Evolutionary conservation across 2,329 filamentous ascomycete genomes (phyloP), one percentile per base, ranked within the genome.

Genomic region (Cladophialophora yegresii): DNA sequence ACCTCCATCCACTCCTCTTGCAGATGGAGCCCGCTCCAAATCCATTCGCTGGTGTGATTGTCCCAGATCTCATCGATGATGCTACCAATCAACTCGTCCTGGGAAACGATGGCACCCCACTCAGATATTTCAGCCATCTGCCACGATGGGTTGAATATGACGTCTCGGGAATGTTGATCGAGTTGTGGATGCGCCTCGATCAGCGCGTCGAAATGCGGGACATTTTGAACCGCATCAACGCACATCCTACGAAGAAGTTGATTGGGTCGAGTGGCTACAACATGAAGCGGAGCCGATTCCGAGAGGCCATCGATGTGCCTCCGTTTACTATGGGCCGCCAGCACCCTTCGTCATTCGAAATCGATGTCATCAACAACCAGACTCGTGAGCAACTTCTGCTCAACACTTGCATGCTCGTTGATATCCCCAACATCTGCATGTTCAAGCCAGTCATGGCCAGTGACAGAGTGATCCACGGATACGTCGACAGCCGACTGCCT

Each of bases 151-250:
- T 69, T 20, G 49, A 51, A 3, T 10, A 43, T 20, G 45, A 67
- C n/a, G 67, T 70, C 13, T 49, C 56, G 2, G 68, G 68, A 8
- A 54, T 61, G 50, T 30, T 64, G 10, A 53, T 70, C 50, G 68
- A 70, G 56, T 60, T 67, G 10, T 70, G 67, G 68, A 32, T 64
- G 20, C 58, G 67, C 4, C 61, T 70, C 3, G 68, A 69, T 26
- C 53, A 57, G 9, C 59, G 64, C 16, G 55, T 70, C 8, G 54
- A 67, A 12, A 62, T 64, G 54, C 36, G 49, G 26, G 66, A 70
- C 60, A 70, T 68, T 33, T n/a, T 65, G 9, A 62, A 61, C 40
- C 58, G 68, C 1, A 47, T 70, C n/a, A 63, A 68, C 55, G 10
- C 23, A 33, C n/a, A 33, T 8, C 12, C 16, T 23, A 47, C 30